phyloP scores from a whole-genome alignment of 2,329 filamentous ascomycete genomes.

The Ophiostoma sp. region DNA sequence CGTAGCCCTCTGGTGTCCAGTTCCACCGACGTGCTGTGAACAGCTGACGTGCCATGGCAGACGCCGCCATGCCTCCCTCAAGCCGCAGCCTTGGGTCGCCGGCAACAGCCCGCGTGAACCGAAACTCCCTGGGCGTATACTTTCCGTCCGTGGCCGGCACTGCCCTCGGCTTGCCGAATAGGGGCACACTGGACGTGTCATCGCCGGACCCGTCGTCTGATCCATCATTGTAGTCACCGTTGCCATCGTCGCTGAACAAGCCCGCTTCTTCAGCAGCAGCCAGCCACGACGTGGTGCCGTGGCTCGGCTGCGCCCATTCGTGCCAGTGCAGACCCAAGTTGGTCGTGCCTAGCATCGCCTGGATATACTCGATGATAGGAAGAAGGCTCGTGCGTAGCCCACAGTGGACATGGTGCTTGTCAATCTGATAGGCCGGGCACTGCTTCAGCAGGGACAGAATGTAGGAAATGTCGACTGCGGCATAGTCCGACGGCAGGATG shows the following conservation, averaged over 20 bases:
- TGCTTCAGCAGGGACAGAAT: constrained; percentile 58
- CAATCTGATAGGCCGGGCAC: constrained; percentile 66
- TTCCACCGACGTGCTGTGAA: constrained; percentile 56
- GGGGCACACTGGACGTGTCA: neutral
- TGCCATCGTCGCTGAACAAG: constrained; percentile 24
- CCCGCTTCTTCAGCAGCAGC: constrained; percentile 25
- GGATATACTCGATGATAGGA: constrained; percentile 60
- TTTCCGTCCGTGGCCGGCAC: neutral
- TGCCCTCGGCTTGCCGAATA: constrained; percentile 19
- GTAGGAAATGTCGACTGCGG: constrained; percentile 51
- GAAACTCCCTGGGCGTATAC: constrained; percentile 34
- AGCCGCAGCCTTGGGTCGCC: constrained; percentile 47
- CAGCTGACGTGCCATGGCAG: constrained; percentile 47
- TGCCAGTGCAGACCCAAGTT: constrained; percentile 41
- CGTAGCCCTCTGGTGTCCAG: constrained; percentile 49
- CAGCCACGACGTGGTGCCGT: constrained; percentile 26
- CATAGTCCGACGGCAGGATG: constrained; percentile 8
- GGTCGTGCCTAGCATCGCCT: constrained; percentile 48
- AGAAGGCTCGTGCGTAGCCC: constrained; percentile 61
- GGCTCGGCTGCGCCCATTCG: constrained; percentile 42
- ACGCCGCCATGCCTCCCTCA: constrained; percentile 45
- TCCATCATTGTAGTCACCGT: constrained; percentile 20
- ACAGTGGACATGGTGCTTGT: constrained; percentile 67
- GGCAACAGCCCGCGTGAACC: constrained; percentile 47
- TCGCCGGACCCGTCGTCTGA: constrained; percentile 14